Evolutionary conservation across 1,284 basidiomycete genomes (phyloP), one percentile per base, ranked within the genome.

Genomic region (Heterobasidion annosum): DNA sequence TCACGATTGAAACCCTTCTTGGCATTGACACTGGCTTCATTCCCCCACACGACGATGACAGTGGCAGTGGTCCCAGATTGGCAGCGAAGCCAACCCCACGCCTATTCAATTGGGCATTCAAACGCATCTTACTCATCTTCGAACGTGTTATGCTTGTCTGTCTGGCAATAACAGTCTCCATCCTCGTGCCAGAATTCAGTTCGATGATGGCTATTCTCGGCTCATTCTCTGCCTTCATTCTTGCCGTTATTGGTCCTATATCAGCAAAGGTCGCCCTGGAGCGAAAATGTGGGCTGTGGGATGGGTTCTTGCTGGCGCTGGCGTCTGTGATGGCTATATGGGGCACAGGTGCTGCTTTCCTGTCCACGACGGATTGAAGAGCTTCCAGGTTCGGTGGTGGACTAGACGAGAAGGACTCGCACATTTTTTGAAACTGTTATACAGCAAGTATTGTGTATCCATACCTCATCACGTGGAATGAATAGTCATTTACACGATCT

Each of bases 161-260:
- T 8, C 60, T 83, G 46, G 77, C 85, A 18, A 83, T 93, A 16
- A 65, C 71, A 33, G 81, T 87, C 40, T 93, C 91, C 2, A 84
- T 95, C 57, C 67, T 85, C 55, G 72, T 97, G 44, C 94, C 95
- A 1, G 81, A 90, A 54, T 97, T 98, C 66, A 88, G 88, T 59
- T 80, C 85, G 19, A 80, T 94, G 66, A 95, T 98, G 91, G 89
- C 89, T 12, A 92, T 95, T 67, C 73, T 96, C 40, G 93, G 94
- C 3, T 85, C 86, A 34, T 94, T 93, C 67, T 83, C 88, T 40
- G 88, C 92, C 0, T 95, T 95, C 65, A 71, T 88, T 60, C 81
- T 93, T 35, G 91, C 88, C 61, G 82, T 92, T 48, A 87, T 93
- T 62, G 83, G 90, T 1, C 91, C 91, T 2, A 75, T 93, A 42